phyloP scores from a whole-genome alignment of 495 filamentous ascomycete species.

The Penicillium simplicissimum region DNA sequence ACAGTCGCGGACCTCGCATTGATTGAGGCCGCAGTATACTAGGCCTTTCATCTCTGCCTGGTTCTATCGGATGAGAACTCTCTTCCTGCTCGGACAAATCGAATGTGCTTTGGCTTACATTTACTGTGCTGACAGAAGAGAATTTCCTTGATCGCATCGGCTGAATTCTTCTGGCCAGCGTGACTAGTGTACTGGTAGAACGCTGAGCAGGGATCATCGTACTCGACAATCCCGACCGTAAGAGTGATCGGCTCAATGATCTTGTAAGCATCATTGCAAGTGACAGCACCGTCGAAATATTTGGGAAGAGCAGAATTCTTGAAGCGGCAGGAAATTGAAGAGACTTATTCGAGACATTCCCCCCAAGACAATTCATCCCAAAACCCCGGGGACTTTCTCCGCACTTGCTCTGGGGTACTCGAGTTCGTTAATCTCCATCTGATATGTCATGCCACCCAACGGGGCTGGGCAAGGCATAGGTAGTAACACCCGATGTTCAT shows the following conservation, averaged over 20 bases:
- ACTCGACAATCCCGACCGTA: neutral
- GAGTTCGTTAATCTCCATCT: no score
- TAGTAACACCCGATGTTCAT: no score
- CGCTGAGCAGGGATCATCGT: neutral
- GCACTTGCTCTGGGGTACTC: no score
- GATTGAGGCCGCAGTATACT: slow-evolving; percentile 11
- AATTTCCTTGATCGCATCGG: neutral
- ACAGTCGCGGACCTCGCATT: slow-evolving; percentile 42
- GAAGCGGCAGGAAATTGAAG: no score
- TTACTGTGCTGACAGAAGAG: neutral
- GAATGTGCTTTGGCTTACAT: neutral
- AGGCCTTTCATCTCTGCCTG: slow-evolving; percentile 6
- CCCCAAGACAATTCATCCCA: no score
- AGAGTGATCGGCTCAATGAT: neutral
- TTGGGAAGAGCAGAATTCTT: no score
- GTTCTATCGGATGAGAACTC: neutral
- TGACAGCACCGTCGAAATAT: neutral
- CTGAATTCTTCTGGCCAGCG: neutral
- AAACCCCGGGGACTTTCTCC: no score
- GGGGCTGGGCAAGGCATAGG: no score
- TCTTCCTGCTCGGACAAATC: neutral
- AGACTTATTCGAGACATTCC: no score
- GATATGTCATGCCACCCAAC: no score
- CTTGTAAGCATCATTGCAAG: neutral
- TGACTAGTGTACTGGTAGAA: neutral